Evolutionary conservation across 192 early-diverging fungal genomes (phyloP).

Genomic region (Umbelopsis sp.): DNA sequence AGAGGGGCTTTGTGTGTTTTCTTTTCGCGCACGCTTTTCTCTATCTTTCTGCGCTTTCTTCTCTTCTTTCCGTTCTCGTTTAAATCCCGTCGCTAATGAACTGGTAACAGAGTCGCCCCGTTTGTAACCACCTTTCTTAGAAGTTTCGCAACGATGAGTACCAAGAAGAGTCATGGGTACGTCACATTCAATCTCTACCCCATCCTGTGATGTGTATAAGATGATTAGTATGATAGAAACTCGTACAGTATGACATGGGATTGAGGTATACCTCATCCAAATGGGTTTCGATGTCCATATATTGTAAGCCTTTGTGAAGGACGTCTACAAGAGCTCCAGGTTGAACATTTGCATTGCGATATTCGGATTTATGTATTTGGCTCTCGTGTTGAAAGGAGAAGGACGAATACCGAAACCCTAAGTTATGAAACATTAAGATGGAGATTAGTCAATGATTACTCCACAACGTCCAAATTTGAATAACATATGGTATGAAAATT

Average conservation of each 20-base stretch:
- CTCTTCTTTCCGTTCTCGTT: slow-evolving; percentile 52
- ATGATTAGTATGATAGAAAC: not conserved
- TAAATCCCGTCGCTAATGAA: slow-evolving; percentile 16
- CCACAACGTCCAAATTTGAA: no score
- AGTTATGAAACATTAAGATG: not conserved
- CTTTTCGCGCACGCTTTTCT: slow-evolving; percentile 50
- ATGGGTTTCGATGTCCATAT: slow-evolving; percentile 89
- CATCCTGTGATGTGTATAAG: slow-evolving; percentile 62
- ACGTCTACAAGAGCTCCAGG: slow-evolving; percentile 85
- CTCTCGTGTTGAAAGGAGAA: slow-evolving; percentile 89
- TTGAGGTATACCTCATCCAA: slow-evolving; percentile 62
- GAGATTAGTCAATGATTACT: no score
- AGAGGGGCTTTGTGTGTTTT: slow-evolving; percentile 27
- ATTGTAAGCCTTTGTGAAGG: slow-evolving; percentile 91
- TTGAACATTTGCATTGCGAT: slow-evolving; percentile 64
- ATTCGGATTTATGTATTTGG: slow-evolving; percentile 66
- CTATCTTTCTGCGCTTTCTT: slow-evolving; percentile 52
- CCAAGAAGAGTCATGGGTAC: slow-evolving; percentile 71
- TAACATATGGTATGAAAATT: no score
- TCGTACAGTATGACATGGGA: not conserved
- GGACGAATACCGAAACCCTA: slow-evolving; percentile 84
- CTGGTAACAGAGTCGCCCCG: slow-evolving; percentile 33
- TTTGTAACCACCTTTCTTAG: slow-evolving; percentile 37
- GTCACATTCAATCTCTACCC: slow-evolving; percentile 70
- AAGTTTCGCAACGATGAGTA: slow-evolving; percentile 65